Evolutionary conservation across 805 yeast species (phyloP), one percentile per base, ranked within the genome.

Genomic region (Metschnikowia arizonensis): DNA sequence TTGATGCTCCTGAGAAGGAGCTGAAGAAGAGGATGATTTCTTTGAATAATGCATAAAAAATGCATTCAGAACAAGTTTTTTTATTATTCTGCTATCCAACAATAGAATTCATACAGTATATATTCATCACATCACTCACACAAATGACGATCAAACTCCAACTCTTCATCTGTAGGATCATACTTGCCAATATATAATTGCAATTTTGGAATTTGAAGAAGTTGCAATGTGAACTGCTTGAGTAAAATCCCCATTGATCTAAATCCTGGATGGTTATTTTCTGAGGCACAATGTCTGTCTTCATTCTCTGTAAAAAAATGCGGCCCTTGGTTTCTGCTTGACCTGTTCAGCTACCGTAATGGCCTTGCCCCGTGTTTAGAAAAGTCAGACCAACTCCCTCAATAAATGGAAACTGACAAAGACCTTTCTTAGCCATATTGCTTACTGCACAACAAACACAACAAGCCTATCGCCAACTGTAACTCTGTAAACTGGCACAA

Each of bases 91-190:
- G n/a, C 17, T 23, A 15, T 14, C 6, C 11, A 31, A 21, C 37
- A 48, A 45, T 21, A 31, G 42, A 2, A 52, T n/a, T 56, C 54
- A 53, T 82, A 83, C 14, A 58, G 52, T 21, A 86, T n/a, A n/a
- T 62, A 48, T 79, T 83, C 52, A 83, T 67, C 3, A 86, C 88
- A 62, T 86, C 95, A 60, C 80, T 83, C 15, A 85, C 69, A 48
- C 78, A 65, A 35, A 76, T 39, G 12, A 86, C 69, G 15, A 66
- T 63, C 11, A 12, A 58, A 53, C 19, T 48, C 44, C n/a, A 65
- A 40, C 23, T 63, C 64, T 1, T 46, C 46, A 1, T 43, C 25
- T 0, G 52, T 40, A 11, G 59, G 57, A 5, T 57, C 57, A 37
- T 53, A 58, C 19, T 60, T 55, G 23, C 66, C 72, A 5, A 68